Evolutionary conservation across 116 monocot genomes (phyloP).

Genomic region (Papilionanthe hybrid): DNA sequence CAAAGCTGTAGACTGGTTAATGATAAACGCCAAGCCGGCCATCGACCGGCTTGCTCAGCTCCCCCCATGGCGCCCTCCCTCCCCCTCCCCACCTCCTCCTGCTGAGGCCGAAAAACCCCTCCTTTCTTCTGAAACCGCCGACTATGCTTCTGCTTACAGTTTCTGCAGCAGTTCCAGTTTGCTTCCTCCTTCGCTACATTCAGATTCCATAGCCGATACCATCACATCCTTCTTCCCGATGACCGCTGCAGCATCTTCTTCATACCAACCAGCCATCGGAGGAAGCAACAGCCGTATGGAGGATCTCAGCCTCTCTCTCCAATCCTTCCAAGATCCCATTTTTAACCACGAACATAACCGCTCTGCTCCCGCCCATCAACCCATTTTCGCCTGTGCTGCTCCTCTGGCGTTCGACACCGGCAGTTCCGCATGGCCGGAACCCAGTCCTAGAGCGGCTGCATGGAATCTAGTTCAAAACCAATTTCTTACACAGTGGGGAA

Average conservation of each 20-base stretch:
- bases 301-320: constrained; percentile 90
- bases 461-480: constrained; percentile 36
- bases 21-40: constrained; percentile 71
- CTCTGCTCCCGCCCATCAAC: constrained; percentile 3
- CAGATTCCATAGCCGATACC: constrained; percentile 82
- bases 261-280: constrained; percentile 44
- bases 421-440: neutral
- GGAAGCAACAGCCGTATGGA: constrained; percentile 39
- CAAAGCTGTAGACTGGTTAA: constrained; percentile 96
- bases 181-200: constrained; percentile 35
- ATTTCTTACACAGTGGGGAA: constrained; percentile 86
- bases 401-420: constrained; percentile 14
- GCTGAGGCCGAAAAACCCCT: neutral
- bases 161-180: neutral
- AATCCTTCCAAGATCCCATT: constrained; percentile 58
- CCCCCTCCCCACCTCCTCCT: neutral
- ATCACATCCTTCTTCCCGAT: constrained; percentile 93
- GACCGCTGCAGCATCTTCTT: constrained; percentile 22
- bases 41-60: constrained; percentile 75
- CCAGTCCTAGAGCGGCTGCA: constrained; percentile 4
- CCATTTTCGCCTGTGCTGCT: constrained; percentile 6
- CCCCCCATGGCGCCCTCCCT: constrained; percentile 14
- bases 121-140: neutral
- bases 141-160: constrained; percentile 5
- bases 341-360: constrained; percentile 13